Conservation (phyloP, 192 early-diverging fungal genomes). For the Dimargaris cristalligena region DNA sequence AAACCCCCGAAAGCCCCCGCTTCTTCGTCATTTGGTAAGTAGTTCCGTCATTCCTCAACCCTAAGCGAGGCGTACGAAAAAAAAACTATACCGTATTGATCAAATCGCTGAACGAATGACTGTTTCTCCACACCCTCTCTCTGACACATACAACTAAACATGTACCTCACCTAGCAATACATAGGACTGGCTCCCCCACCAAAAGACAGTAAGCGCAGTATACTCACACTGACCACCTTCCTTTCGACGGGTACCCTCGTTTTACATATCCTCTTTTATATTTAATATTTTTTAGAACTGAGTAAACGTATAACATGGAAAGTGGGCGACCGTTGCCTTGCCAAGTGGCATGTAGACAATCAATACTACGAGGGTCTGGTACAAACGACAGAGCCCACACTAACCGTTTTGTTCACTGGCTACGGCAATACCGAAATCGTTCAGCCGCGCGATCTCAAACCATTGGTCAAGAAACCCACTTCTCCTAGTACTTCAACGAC, state of each 20-base stretch:
- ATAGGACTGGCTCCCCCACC: neutral
- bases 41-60: too few relatives aligned
- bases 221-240: neutral
- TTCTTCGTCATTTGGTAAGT: too few relatives aligned
- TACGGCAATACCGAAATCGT: slow-evolving; percentile 5
- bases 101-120: too few relatives aligned
- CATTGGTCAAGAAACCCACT: too few relatives aligned
- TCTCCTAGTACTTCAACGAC: too few relatives aligned
- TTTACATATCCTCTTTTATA: neutral
- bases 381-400: neutral
- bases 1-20: too few relatives aligned
- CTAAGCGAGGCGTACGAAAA: too few relatives aligned
- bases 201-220: neutral
- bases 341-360: neutral
- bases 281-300: neutral
- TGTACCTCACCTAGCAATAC: neutral
- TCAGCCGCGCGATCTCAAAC: neutral
- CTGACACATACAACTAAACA: neutral
- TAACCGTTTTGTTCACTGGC: slow-evolving; percentile 5
- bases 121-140: too few relatives aligned
- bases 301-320: neutral
- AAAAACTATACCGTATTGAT: too few relatives aligned
- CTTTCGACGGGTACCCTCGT: neutral
- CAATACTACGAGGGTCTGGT: slow-evolving; percentile 1
- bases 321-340: neutral